Evolutionary conservation across 2,329 filamentous ascomycete species (phyloP), one percentile per base, ranked within the genome.

Genomic region (Alternaria ventricosa): DNA sequence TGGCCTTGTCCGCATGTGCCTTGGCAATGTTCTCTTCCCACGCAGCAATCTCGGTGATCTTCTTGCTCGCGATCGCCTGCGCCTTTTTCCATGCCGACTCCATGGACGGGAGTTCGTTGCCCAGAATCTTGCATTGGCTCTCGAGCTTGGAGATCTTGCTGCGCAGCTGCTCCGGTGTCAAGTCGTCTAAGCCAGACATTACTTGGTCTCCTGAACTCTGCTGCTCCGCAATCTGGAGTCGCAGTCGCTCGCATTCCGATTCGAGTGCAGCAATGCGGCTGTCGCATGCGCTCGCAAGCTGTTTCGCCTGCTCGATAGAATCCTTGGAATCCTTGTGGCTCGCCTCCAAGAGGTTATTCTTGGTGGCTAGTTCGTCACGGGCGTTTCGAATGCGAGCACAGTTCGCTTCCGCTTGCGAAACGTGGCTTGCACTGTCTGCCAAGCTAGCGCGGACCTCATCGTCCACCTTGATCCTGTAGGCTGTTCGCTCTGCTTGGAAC

Each of bases 11-110:
- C 0, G 93, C 92, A 44, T 88, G 88, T 20, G 96, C 83, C 23
- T 92, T 85, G 18, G 88, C 83, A 41, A 95, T 84, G 66, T 91
- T 92, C 60, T 97, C 94, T 81, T 98, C 94, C 75, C 93, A 83
- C 5, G 87, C 85, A 6, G 86, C 84, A 56, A 92, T 89, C 66
- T 97, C 94, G 72, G 91, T 87, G 33, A 97, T 89, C 80, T 97
- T 98, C 82, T 93, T 95, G 55, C 91, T 90, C 8, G 94, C 94
- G 61, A 97, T 81, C 22, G 89, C 89, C 76, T 94, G 93, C 56
- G 94, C 92, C 79, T 94, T 95, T 80, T 92, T 97, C 84, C 94
- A 97, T 0, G 95, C 95, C 56, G 89, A 90, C 77, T 97, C 94
- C 84, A 99, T 93, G 0, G 93, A 92, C 3, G 93, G 90, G 59